A percentile compares a stretch with the other conserved stretches of the same genome.
These are phyloP conservation scores for Diplodia seriata DNA, from an alignment of 2,329 filamentous ascomycete species.

Conservation along the genomic window DNA sequence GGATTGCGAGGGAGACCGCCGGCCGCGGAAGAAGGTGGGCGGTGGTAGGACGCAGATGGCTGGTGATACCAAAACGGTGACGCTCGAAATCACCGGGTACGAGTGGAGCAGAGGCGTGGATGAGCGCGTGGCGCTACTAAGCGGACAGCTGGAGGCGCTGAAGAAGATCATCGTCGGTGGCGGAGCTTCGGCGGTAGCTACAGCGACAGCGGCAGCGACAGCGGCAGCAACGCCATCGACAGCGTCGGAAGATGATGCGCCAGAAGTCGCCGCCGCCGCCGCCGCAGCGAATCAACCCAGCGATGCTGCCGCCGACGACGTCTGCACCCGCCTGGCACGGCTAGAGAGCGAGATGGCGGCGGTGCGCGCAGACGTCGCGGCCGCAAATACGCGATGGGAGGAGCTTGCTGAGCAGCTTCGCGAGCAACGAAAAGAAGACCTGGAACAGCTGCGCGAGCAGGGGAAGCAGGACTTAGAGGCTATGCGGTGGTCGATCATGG, in stretches of 20 bases:
- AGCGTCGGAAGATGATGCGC: too few relatives aligned
- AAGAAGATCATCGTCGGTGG: neutral
- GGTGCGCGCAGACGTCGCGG: neutral
- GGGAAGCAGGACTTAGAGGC: neutral
- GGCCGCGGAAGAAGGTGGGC: neutral
- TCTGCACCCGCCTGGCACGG: neutral
- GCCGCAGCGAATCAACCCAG: neutral
- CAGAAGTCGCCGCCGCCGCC: too few relatives aligned
- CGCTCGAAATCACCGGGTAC: neutral
- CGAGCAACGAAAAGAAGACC: neutral
- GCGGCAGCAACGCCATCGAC: too few relatives aligned
- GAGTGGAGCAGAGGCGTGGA: neutral
- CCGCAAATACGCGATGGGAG: neutral
- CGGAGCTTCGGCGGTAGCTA: too few relatives aligned
- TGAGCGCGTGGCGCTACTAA: neutral
- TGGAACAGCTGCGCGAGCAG: neutral
- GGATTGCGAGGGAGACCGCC: neutral
- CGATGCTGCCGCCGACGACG: neutral
- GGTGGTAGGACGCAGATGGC: neutral
- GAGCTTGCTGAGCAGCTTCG: neutral
- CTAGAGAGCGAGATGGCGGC: neutral
- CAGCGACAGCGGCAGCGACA: too few relatives aligned
- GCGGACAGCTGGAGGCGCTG: neutral
- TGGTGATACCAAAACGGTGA: neutral
- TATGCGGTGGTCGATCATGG: neutral